phyloP scores from a whole-genome alignment of 345 rosid genomes.

The Salix caprea region DNA sequence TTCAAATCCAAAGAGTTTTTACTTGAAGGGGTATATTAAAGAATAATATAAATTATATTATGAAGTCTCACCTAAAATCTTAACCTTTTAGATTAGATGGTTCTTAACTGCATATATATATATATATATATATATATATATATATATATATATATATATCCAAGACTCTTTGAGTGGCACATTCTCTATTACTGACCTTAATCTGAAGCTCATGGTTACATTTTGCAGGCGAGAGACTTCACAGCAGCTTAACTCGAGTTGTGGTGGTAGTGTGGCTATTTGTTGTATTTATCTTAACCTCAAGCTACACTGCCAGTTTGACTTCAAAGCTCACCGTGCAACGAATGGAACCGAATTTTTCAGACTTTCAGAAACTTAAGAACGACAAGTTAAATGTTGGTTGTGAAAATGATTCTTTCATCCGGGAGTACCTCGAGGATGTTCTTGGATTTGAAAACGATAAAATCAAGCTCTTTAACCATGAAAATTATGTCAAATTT shows the following conservation, averaged over 20 bases:
- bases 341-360: constrained; percentile 28
- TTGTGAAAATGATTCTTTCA: constrained; percentile 47
- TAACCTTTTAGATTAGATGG: no score
- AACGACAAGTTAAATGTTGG: constrained; percentile 37
- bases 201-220: not conserved
- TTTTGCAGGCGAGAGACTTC: constrained; percentile 41
- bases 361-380: constrained; percentile 33
- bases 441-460: constrained; percentile 26
- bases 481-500: constrained; percentile 29
- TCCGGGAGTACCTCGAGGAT: constrained; percentile 27
- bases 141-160: no score
- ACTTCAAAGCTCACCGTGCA: constrained; percentile 54
- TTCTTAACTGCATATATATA: no score
- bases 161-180: not conserved
- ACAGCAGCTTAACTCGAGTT: constrained; percentile 36
- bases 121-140: no score
- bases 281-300: constrained; percentile 47
- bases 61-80: no score
- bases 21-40: no score
- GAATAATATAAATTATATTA: no score
- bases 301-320: constrained; percentile 60
- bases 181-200: not conserved
- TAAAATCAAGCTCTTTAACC: constrained; percentile 15
- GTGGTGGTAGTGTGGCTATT: constrained; percentile 57
- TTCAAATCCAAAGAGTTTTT: no score